A percentile compares a stretch with the other conserved stretches of the same genome.
phyloP scores from a whole-genome alignment of 352 stramenopile genomes.

The Aphanomyces invadans region DNA sequence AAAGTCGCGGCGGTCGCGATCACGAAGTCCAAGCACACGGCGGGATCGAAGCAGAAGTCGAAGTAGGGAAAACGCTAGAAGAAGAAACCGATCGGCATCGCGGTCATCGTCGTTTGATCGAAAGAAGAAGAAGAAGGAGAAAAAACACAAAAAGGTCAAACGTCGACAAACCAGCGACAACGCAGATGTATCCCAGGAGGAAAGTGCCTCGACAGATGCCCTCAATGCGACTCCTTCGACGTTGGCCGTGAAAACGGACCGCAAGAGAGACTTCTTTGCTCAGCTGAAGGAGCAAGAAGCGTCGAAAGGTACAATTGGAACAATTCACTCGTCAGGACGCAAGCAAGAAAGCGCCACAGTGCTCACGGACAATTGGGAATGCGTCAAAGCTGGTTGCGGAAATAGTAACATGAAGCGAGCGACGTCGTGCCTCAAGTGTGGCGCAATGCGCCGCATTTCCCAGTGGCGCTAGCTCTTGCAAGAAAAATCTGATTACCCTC shows the following conservation, averaged over 20 bases:
- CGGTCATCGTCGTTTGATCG: not conserved
- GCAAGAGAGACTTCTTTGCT: conserved; percentile 16
- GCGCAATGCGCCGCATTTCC: conserved; percentile 20
- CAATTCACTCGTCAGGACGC: conserved; percentile 7
- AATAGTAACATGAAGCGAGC: conserved; percentile 24
- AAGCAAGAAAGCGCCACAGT: conserved; percentile 10
- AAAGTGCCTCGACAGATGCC: not conserved
- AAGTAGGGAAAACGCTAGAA: conserved; percentile 3
- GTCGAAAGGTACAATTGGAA: conserved; percentile 7
- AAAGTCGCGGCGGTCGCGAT: not conserved
- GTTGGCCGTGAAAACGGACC: not conserved
- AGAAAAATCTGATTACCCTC: not conserved
- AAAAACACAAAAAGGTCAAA: conserved; percentile 15
- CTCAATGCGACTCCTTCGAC: not conserved
- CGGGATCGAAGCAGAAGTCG: not conserved
- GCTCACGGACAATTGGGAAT: conserved; percentile 19
- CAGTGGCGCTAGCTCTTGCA: conserved; percentile 6
- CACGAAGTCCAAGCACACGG: not conserved
- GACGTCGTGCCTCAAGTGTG: conserved; percentile 17
- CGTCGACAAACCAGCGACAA: not conserved
- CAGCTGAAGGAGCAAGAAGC: conserved; percentile 22
- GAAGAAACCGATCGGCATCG: not conserved
- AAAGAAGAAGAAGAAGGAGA: conserved; percentile 19
- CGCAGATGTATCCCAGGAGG: not conserved
- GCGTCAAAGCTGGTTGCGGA: conserved; percentile 15